Conservation (phyloP, 202 grass and related monocot genomes). For the Setaria viridis region DNA sequence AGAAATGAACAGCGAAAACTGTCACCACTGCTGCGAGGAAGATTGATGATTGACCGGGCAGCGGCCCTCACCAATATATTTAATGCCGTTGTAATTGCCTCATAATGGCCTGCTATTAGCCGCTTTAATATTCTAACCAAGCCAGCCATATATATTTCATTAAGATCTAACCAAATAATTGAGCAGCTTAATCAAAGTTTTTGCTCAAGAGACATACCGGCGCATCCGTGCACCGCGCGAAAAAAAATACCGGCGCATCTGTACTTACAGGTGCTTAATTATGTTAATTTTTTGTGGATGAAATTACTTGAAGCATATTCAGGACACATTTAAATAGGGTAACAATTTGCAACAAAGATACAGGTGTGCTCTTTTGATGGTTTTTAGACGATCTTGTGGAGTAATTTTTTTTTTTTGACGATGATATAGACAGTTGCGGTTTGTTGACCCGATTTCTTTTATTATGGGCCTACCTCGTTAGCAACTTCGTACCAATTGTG, state of each 20-base stretch:
- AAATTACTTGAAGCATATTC: not conserved
- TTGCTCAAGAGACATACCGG: not conserved
- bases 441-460: not conserved
- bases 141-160: not conserved
- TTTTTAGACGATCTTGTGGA: not conserved
- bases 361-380: not conserved
- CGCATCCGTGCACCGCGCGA: no score
- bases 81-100: conserved; percentile 35
- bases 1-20: conserved; percentile 20
- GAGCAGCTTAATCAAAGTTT: not conserved
- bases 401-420: not conserved
- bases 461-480: not conserved
- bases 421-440: no score
- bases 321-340: not conserved
- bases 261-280: not conserved
- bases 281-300: no score
- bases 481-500: not conserved
- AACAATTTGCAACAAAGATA: not conserved
- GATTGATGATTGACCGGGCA: conserved; percentile 31
- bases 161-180: not conserved
- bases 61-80: conserved; percentile 22
- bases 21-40: not conserved
- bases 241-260: not conserved
- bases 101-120: conserved; percentile 13
- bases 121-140: conserved; percentile 12